A percentile compares a stretch with the other conserved stretches of the same genome.
Evolutionary conservation across 441 rosid species (phyloP).

Genomic region (Omphalea diandra): DNA sequence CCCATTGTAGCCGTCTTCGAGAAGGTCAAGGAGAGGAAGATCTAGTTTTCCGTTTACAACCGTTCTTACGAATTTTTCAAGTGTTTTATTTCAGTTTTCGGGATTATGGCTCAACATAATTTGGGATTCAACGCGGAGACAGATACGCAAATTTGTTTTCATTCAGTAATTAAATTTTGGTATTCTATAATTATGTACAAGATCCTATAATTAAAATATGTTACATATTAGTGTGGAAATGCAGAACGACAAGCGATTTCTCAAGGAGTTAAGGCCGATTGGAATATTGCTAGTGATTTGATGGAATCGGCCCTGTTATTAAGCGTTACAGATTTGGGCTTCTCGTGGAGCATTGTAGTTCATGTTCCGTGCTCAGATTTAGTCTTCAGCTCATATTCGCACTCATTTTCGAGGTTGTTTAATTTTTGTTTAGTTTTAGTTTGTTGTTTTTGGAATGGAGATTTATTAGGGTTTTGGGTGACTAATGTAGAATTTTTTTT

Average conservation of each 20-base stretch:
- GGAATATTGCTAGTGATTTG: constrained; percentile 47
- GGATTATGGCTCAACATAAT: too few species aligned
- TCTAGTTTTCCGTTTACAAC: too few species aligned
- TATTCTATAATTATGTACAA: too few species aligned
- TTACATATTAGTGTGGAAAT: constrained; percentile 31
- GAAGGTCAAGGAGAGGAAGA: too few species aligned
- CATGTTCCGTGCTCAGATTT: constrained; percentile 37
- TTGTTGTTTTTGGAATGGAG: constrained; percentile 3
- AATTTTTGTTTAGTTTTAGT: neutral
- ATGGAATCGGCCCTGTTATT: constrained; percentile 58
- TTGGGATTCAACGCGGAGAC: too few species aligned
- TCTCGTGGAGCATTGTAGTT: constrained; percentile 71
- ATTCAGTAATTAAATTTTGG: too few species aligned
- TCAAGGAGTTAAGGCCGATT: constrained; percentile 37
- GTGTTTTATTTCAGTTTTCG: too few species aligned
- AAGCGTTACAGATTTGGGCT: constrained; percentile 25
- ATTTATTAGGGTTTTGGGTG: constrained; percentile 33
- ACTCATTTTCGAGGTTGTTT: constrained; percentile 50
- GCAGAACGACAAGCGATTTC: constrained; percentile 38
- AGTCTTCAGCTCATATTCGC: constrained; percentile 50
- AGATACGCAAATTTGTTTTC: too few species aligned
- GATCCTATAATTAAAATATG: too few species aligned
- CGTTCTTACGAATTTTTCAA: too few species aligned
- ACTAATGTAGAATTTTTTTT: constrained; percentile 10
- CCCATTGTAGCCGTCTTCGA: too few species aligned